Evolutionary conservation across 345 rosid genomes (phyloP).

Genomic region (Nasturtium officinale): DNA sequence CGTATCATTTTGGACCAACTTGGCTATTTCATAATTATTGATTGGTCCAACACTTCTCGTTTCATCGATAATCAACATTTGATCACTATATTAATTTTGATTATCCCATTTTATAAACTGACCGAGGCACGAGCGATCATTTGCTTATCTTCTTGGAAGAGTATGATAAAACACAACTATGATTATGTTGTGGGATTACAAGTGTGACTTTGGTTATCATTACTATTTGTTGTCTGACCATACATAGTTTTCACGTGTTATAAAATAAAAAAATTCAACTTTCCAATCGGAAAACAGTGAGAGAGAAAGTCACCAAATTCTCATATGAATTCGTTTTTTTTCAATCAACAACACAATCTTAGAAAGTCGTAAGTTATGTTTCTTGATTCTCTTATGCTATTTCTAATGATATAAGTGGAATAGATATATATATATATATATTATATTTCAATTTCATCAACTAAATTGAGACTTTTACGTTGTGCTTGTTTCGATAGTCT

Average conservation of each 20-base stretch:
- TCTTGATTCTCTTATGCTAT: background rate
- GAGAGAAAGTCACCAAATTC: slow-evolving; percentile 8
- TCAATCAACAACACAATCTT: background rate
- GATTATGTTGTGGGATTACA: slow-evolving; percentile 29
- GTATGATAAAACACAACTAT: slow-evolving; percentile 16
- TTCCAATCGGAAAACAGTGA: background rate
- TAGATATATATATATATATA: no score
- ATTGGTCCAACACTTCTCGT: slow-evolving; percentile 4
- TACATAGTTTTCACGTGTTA: slow-evolving; percentile 5
- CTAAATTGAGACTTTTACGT: background rate
- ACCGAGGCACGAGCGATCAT: slow-evolving; percentile 30
- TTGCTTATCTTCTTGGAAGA: slow-evolving; percentile 30
- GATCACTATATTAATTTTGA: slow-evolving; percentile 15
- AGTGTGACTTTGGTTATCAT: slow-evolving; percentile 33
- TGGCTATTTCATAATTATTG: slow-evolving; percentile 31
- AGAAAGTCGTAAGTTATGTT: background rate
- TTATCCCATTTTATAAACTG: background rate
- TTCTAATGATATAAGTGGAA: background rate
- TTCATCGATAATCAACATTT: slow-evolving; percentile 18
- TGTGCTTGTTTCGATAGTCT: background rate
- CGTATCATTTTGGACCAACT: slow-evolving; percentile 36
- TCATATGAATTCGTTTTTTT: background rate
- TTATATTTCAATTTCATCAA: background rate
- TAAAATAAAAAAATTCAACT: background rate
- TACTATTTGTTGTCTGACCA: slow-evolving; percentile 18